Evolutionary conservation across 2,329 filamentous ascomycete species (phyloP), one percentile per base, ranked within the genome.

Genomic region (Macrophomina phaseolina): DNA sequence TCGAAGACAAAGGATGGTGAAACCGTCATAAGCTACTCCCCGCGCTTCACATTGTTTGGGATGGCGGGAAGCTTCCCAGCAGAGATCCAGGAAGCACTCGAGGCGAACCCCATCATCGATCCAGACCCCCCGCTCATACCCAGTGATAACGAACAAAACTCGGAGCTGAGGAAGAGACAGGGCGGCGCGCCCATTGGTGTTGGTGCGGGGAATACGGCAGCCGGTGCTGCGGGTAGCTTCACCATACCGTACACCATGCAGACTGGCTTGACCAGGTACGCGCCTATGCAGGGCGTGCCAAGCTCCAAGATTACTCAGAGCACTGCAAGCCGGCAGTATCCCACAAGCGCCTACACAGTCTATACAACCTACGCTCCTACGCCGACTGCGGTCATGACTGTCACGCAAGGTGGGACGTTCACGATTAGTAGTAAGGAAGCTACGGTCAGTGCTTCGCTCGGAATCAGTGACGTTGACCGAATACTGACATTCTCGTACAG

Each of bases 11-110:
- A 81, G 18, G 81, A 82, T n/a, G 84, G 86, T 45, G 84, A 84
- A 38, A 84, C 82, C 4, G 79, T 88, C 23, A 85, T 83, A 66
- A 87, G 86, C 72, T 90, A 84, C 74, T 90, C 88, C 11, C 71
- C 80, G 60, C 87, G 89, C 68, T 92, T 92, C 77, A 84, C 85
- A n/a, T 79, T 91, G 63, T 81, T 81, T 11, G 84, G 83, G 70
- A 90, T 91, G 89, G 88, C 84, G 2, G 89, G 89, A 45, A 78
- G 78, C 4, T 89, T 89, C 71, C 78, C 83, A 1, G 68, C 81
- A 1, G 73, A 72, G 45, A 76, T 85, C 55, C 70, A 73, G 30
- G n/a, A 87, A 84, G 73, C 71, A 5, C 56, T 62, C 30, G 45
- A 34, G n/a, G 49, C 38, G 38, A n/a, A 32, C 18, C 52, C 40